These are phyloP conservation scores for Dothiorella sarmentorum DNA, from an alignment of 2,329 filamentous ascomycete species.

Conservation along the genomic window DNA sequence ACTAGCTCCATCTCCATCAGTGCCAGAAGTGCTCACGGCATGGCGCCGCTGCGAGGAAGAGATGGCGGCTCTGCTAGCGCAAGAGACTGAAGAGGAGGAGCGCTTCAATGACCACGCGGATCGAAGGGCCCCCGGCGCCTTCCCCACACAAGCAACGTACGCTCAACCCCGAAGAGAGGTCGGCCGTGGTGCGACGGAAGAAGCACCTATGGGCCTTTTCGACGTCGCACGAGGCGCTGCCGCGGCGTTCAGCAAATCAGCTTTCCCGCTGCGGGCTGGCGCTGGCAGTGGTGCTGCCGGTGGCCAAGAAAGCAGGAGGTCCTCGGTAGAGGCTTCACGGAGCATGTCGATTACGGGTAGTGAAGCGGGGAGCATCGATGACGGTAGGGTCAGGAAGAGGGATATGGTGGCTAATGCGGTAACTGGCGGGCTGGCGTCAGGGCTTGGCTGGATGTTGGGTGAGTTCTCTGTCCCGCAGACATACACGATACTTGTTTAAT, in stretches of 20 bases:
- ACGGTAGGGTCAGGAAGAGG: slow-evolving; percentile 59
- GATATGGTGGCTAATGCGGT: slow-evolving; percentile 68
- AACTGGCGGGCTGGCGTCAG: slow-evolving; percentile 58
- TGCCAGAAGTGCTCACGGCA: slow-evolving; percentile 71
- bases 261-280: slow-evolving; percentile 42
- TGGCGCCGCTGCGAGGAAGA: slow-evolving; percentile 78
- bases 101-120: slow-evolving; percentile 68
- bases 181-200: slow-evolving; percentile 42
- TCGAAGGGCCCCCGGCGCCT: slow-evolving; percentile 48
- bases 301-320: slow-evolving; percentile 13
- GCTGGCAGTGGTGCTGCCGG: slow-evolving; percentile 23
- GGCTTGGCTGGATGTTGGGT: slow-evolving; percentile 64
- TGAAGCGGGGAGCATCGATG: slow-evolving; percentile 31
- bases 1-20: slow-evolving; percentile 64
- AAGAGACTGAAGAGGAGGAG: slow-evolving; percentile 66
- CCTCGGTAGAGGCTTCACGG: background rate
- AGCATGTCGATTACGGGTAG: slow-evolving; percentile 31
- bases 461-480: slow-evolving; percentile 23
- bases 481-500: background rate
- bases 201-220: slow-evolving; percentile 53
- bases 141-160: slow-evolving; percentile 31
- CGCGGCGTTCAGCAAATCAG: slow-evolving; percentile 45
- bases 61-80: slow-evolving; percentile 61
- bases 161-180: slow-evolving; percentile 42
- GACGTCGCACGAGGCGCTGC: slow-evolving; percentile 51